These are phyloP conservation scores for Nitzschia inconspicua DNA, from an alignment of 108 stramenopile genomes.

Conservation along the genomic window DNA sequence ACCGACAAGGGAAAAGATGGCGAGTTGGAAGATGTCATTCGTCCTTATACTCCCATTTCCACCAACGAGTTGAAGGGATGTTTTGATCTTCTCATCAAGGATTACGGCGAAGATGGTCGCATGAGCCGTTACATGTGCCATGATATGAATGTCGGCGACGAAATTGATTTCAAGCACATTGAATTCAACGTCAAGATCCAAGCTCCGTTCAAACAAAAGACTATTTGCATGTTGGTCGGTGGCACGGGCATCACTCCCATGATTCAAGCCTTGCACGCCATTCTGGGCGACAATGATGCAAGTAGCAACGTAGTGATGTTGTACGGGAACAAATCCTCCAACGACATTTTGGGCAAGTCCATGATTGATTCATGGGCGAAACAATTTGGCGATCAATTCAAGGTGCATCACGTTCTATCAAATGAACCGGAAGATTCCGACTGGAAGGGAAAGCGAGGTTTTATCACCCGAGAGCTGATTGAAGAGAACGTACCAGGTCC, in stretches of 20 bases:
- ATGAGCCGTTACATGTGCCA: conserved; percentile 62
- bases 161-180: conserved; percentile 82
- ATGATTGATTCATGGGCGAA: conserved; percentile 68
- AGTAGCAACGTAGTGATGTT: conserved; percentile 65
- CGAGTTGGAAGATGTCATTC: conserved; percentile 52
- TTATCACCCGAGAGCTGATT: conserved; percentile 66
- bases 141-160: conserved; percentile 25
- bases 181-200: conserved; percentile 86
- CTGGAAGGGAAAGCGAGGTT: conserved; percentile 73
- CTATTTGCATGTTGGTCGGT: conserved; percentile 93
- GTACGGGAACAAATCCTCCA: conserved; percentile 67
- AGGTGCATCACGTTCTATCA: conserved; percentile 65
- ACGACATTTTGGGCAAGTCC: conserved; percentile 86
- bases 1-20: conserved; percentile 33
- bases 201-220: conserved; percentile 68
- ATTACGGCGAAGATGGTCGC: conserved; percentile 59
- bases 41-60: conserved; percentile 95
- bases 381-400: conserved; percentile 39
- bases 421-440: conserved; percentile 55
- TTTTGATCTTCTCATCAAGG: conserved; percentile 91
- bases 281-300: conserved; percentile 49
- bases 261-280: conserved; percentile 93
- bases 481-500: conserved; percentile 51
- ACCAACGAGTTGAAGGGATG: conserved; percentile 82
- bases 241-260: conserved; percentile 98